These are phyloP conservation scores for Elongisporangium senticosum DNA, from an alignment of 352 stramenopile genomes.

Conservation along the genomic window DNA sequence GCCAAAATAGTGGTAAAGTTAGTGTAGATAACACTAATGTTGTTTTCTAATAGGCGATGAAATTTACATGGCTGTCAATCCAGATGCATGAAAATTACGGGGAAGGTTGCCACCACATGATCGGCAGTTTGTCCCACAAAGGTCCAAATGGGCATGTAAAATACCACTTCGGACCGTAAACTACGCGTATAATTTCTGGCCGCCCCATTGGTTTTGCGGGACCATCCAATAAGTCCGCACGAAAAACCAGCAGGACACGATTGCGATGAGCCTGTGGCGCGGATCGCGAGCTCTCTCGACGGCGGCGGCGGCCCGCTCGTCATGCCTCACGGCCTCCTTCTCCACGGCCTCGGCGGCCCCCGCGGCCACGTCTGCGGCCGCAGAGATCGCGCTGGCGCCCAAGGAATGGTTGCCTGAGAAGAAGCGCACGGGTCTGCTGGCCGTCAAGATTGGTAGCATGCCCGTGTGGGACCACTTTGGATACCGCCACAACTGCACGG, in stretches of 20 bases:
- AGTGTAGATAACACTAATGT: no score
- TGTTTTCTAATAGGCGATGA: no score
- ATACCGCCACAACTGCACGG: slow-evolving; percentile 94
- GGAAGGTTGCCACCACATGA: no score
- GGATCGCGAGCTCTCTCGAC: slow-evolving; percentile 23
- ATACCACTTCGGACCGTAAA: not conserved
- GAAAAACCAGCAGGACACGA: not conserved
- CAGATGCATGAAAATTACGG: no score
- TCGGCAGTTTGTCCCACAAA: no score
- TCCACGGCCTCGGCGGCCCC: slow-evolving; percentile 17
- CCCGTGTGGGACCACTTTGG: slow-evolving; percentile 98
- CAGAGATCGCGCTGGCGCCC: slow-evolving; percentile 6
- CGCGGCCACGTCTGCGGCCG: slow-evolving; percentile 1
- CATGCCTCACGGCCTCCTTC: slow-evolving; percentile 8
- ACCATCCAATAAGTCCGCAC: not conserved
- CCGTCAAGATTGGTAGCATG: slow-evolving; percentile 99
- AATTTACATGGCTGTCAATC: no score
- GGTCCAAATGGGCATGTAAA: no score
- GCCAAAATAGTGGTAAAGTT: no score
- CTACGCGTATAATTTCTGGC: not conserved
- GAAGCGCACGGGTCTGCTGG: slow-evolving; percentile 85
- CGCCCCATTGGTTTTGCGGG: slow-evolving; percentile 4
- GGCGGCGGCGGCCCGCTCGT: slow-evolving; percentile 7
- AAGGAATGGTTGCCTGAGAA: slow-evolving; percentile 70
- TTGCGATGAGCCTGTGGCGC: slow-evolving; percentile 23